Percentiles rank a stretch among this genome's conserved stretches.
Conservation (phyloP, 2,329 filamentous ascomycete genomes). For the Alternaria burnsii region DNA sequence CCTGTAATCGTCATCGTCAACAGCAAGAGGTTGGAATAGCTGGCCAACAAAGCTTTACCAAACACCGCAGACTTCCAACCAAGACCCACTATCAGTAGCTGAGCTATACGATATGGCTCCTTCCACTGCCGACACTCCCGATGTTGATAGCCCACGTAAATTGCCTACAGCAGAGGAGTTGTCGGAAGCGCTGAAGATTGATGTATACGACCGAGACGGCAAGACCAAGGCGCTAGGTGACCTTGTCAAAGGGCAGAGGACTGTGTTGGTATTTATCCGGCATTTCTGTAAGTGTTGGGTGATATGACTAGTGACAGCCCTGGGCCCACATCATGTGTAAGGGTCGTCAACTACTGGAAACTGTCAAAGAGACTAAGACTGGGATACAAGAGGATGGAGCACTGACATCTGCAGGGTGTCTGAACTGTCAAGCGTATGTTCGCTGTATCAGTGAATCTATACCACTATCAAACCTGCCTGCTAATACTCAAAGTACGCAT, state of each 20-base stretch:
- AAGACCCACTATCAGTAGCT: not conserved
- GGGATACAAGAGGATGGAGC: not conserved
- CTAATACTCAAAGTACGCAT: constrained; percentile 29
- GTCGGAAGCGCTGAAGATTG: constrained; percentile 19
- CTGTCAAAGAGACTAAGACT: not conserved
- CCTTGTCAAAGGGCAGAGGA: constrained; percentile 25
- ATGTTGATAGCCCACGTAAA: not conserved
- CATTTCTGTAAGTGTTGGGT: constrained; percentile 31
- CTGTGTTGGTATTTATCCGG: constrained; percentile 29
- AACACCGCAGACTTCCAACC: not conserved
- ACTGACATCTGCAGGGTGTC: constrained; percentile 26
- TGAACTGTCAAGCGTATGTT: constrained; percentile 38
- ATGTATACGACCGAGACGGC: constrained; percentile 31
- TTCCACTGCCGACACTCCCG: not conserved
- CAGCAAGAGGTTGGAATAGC: not conserved
- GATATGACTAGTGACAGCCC: not conserved
- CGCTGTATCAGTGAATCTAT: constrained; percentile 28
- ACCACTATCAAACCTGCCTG: constrained; percentile 28
- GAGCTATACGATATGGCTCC: not conserved
- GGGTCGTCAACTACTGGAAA: not conserved
- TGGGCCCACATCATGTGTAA: not conserved
- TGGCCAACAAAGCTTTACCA: not conserved
- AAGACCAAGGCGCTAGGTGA: constrained; percentile 22
- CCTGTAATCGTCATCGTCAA: constrained; percentile 2
- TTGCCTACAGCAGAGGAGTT: constrained; percentile 21